Evolutionary conservation across 306 rosid genomes (phyloP), one percentile per base, ranked within the genome.

Genomic region (Gastrolobium villosum): DNA sequence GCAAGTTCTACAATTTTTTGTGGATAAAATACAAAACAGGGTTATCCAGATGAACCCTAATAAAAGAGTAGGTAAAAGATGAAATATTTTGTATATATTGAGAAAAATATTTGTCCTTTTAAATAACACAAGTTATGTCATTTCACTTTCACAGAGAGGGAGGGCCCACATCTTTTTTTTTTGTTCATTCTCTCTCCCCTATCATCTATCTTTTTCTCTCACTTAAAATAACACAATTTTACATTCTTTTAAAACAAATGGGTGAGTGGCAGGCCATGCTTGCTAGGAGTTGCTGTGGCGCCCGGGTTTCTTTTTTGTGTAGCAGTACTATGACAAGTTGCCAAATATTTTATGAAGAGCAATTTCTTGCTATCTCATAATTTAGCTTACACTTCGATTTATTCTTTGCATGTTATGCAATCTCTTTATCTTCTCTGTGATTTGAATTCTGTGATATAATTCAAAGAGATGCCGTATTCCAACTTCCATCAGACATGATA

Each of bases 401-500:
- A 70, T 57, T 57, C 34, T 75, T 50, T 48, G 65, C 74, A 64
- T 32, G 65, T 10, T 49, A 70, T 20, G 63, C 63, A 72, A 67
- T 37, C 32, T 48, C 7, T 43, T 37, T 9, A 41, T 59, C 41
- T 65, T 53, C 32, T 70, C 49, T 32, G 67, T 20, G 66, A 44
- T 56, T 45, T 71, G 71, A 10, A 52, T 40, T 41, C 64, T 35
- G 75, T 62, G 37, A 44, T 61, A 31, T 72, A 39, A 75, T 31
- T 61, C 35, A 34, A 56, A 39, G 67, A 68, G 61, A 65, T 14
- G 55, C 56, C 48, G 48, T 41, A 65, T 77, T 70, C 79, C 67
- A 65, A 55, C 74, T 60, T 55, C 64, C 75, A 44, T 40, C 56
- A 55, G 53, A 40, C 31, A 59, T 48, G 32, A 68, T 59, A 40